Base-by-base conservation (phyloP, 805 yeast genomes). In the Pichia cephalocereana region DNA sequence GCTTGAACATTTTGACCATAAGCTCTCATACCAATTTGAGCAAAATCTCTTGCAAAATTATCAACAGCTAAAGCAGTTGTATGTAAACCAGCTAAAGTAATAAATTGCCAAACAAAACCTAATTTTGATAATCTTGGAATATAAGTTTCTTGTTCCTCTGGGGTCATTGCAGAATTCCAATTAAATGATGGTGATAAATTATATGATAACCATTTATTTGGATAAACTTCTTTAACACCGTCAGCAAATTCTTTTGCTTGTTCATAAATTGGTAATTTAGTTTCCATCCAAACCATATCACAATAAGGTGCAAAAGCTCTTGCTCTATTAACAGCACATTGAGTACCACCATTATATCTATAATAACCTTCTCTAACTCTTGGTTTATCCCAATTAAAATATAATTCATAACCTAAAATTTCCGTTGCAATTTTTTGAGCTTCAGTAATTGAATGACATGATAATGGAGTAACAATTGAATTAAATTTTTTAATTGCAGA, bases 251-350 rank as follows among this genome's bases (percentile, higher is more conserved):
- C 96, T 70, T 82, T 79, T 55, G 97, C 98, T 73, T 91, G 98
- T 52, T 74, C 77, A 70, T 78, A 90, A 69, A 89, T 96, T 57
- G 98, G 98, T 58, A 86, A 78, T 68, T 90, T 90, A 51, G 96
- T 83, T 75, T 91, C 98, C 97, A 91, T 90, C 98, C 98, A 91
- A 59, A 90, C 82, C 72, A 91, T 75, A 69, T 90, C 98, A 41
- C 95, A 89, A 68, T 83, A 91, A 54, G 96, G 96, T 47, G 96
- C 90, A 66, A 75, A 91, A 31, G 96, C 95, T 63, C 96, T 80
- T 53, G 95, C 97, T 67, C 98, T 83, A 83, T 88, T 91, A 46
- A 91, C 85, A 45, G 98, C 96, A 76, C 96, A 89, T 74, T 87
- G 90, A 52, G 96, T 87, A 60, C 98, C 98, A 61, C 98, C 98